Evolutionary conservation across 179 eudicot species (phyloP), one percentile per base, ranked within the genome.

Genomic region (Corrigiola litoralis): DNA sequence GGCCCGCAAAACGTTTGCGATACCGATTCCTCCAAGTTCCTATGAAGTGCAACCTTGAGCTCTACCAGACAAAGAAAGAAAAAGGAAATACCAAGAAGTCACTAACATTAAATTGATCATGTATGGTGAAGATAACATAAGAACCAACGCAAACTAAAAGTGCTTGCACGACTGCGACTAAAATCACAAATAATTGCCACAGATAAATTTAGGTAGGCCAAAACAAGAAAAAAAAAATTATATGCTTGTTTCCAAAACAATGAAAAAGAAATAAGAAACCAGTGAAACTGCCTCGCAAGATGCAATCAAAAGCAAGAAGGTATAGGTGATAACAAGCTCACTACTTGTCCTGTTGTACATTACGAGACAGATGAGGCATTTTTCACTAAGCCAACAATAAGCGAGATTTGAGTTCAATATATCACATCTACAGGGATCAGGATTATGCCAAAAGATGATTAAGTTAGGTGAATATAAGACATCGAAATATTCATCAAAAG

Each of bases 21-120:
- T 95, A 90, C 48, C 99, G 90, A 72, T 75, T 88, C 78, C 99
- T 90, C 99, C 99, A 95, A 24, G 95, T 90, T 58, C 96, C 97
- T 69, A 95, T 88, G 63, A 95, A 95, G 71, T 95, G 99, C 72
- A 95, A 73, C 83, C 99, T 88, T 37, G 99, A 95, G 76, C 68
- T 80, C 99, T 95, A 12, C 27, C 37, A 57, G 59, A 31, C 23
- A 29, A 76, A 65, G 68, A 47, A 8, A 55, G 53, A 6, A 8
- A 55, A 41, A 36, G n/a, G 56, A 40, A 18, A 23, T 17, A 10
- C 31, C 36, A 58, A 52, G 20, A 59, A 23, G 28, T 31, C 20
- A 32, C 3, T 28, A 41, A 16, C 32, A 53, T 51, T 51, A 60
- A 3, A 57, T 34, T n/a, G 34, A 34, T 18, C 24, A 32, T 32